Evolutionary conservation across 805 yeast species (phyloP), one percentile per base, ranked within the genome.

Genomic region (Zygoascus tannicola): DNA sequence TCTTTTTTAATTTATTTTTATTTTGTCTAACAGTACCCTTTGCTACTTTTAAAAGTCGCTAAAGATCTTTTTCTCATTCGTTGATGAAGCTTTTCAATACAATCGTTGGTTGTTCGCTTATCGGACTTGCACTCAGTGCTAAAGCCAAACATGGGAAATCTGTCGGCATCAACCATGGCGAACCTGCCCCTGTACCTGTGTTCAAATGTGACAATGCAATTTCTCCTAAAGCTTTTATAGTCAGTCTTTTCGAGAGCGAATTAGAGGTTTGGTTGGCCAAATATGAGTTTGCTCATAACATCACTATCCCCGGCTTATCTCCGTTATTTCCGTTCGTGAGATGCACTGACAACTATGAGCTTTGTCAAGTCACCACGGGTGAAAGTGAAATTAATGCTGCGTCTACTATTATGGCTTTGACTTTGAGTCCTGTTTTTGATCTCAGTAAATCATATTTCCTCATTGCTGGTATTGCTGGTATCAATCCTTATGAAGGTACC

Each of bases 361-460:
- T 79, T 22, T 78, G 83, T 66, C 78, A 76, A 55, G 56, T 78
- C 44, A 75, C 81, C 37, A 74, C 80, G n/a, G 85, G 85, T 43
- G 84, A 78, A 62, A 80, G 78, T 50, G 83, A 78, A 57, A 71
- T 76, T 51, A 79, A 79, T 53, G 84, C 84, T 32, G 83, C 84
- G 14, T 50, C 77, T 21, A 66, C 81, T 20, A 56, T 78, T 46
- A 68, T 74, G 35, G 79, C 84, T 4, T 60, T 79, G 50, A 58
- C 72, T 8, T 64, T 76, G 56, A 67, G 68, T 45, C 76, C 81
- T 33, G 53, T 66, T 45, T 78, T 79, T 49, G 81, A 79, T 55
- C 67, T 79, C 41, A 57, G 75, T 32, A 69, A 73, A 53, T 76
- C 84, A 35, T 78, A 76, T 65, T 79, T 75, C 66, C 51, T 78